Base-by-base conservation (phyloP, 2,329 filamentous ascomycete species). In the Botrytis fragariae region DNA sequence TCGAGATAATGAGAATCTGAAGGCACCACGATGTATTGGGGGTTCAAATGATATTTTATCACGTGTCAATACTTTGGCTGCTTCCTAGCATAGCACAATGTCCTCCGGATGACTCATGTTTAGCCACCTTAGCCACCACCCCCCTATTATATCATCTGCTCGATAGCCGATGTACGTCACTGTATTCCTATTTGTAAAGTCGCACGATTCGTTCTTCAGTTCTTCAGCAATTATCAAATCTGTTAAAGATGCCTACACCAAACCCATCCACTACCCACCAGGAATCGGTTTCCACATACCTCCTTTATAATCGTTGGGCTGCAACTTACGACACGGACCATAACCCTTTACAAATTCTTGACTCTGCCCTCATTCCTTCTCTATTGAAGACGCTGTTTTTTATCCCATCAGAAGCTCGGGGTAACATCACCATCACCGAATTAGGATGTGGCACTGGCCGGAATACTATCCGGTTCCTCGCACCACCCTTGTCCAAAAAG, bases 381-480 rank as follows among this genome's bases (percentile, higher is more conserved):
- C 79, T 90, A 0, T 83, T 92, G 0, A 86, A 87, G 0, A 75
- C 79, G 0, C 85, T 89, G 62, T 77, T 89, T 5, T 79, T 18
- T 84, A 63, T 74, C 72, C 59, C 75, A 76, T 54, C 63, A 59
- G 16, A 51, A 25, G 22, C 29, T 51, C 59, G 69, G 54, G 82
- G 90, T 22, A 72, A 72, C 59, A 69, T 75, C 20, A 69, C 62
- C 35, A 82, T 91, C 22, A 75, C 73, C n/a, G 90, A 92, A 77
- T 82, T 92, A 2, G 90, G 90, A 37, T 91, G 89, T 77, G 90
- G 90, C 3, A 92, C 90, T 0, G 90, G 88, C 2, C 84, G 90
- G 51, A 91, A 90, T 76, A 92, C 89, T 0, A 74, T 84, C 4
- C 87, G 87, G 59, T 82, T 91, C 1, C 81, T 79, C 74, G 80